Percentiles rank a stretch among this genome's conserved stretches.
Evolutionary conservation across 2,329 filamentous ascomycete species (phyloP).

Genomic region (Stromatinia cepivora): DNA sequence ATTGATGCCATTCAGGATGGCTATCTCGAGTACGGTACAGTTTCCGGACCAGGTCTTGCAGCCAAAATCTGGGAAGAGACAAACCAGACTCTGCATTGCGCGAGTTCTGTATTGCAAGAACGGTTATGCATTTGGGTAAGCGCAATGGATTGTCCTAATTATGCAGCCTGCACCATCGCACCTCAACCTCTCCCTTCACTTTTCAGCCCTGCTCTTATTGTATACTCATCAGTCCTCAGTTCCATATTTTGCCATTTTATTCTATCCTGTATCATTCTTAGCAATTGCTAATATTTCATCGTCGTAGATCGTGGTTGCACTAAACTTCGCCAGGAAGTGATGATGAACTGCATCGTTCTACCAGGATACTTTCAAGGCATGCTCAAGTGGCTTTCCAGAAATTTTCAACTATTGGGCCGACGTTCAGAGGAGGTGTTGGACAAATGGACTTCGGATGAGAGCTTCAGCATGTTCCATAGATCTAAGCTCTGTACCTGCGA

Average conservation of each 20-base stretch:
- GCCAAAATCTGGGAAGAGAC: slow-evolving; percentile 23
- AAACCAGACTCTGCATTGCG: slow-evolving; percentile 28
- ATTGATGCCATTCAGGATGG: slow-evolving; percentile 32
- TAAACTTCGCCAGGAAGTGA: slow-evolving; percentile 26
- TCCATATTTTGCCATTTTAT: not conserved
- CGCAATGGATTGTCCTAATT: not conserved
- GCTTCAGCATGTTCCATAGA: slow-evolving; percentile 27
- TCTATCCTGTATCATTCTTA: not conserved
- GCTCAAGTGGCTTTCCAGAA: slow-evolving; percentile 30
- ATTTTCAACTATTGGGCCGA: slow-evolving; percentile 26
- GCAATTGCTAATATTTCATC: not conserved
- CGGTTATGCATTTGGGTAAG: slow-evolving; percentile 26
- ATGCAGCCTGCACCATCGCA: no score
- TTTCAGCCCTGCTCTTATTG: not conserved
- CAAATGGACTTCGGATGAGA: slow-evolving; percentile 9
- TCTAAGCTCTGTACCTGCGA: slow-evolving; percentile 25
- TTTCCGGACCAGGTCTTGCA: slow-evolving; percentile 26
- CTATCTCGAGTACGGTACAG: slow-evolving; percentile 26
- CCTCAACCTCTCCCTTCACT: no score
- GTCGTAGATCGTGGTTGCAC: slow-evolving; percentile 26
- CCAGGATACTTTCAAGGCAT: slow-evolving; percentile 27
- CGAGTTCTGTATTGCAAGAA: slow-evolving; percentile 28
- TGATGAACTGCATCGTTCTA: slow-evolving; percentile 20
- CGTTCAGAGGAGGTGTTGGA: slow-evolving; percentile 22
- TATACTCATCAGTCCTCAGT: not conserved